Evolutionary conservation across 2,329 filamentous ascomycete genomes (phyloP).

Genomic region (Sclerotinia spermophila): DNA sequence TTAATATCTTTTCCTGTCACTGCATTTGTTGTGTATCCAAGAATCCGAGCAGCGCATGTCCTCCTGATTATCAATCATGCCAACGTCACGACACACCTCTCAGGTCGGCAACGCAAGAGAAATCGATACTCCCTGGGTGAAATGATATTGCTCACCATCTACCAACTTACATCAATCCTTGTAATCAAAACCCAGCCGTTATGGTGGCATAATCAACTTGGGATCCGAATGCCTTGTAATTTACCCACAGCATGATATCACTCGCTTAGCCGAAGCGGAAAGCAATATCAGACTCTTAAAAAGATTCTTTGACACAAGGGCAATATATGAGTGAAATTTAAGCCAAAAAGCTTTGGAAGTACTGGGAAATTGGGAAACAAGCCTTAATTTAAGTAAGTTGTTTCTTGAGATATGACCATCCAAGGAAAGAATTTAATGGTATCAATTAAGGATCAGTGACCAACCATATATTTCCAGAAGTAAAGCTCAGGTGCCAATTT

Average conservation of each 20-base stretch:
- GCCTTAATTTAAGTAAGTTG: too few species aligned
- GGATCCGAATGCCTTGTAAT: background rate
- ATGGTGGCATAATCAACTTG: background rate
- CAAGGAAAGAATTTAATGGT: background rate
- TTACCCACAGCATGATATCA: background rate
- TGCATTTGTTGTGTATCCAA: background rate
- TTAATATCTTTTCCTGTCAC: background rate
- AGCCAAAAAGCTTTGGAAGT: too few species aligned
- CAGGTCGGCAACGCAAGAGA: background rate
- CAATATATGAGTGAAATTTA: too few species aligned
- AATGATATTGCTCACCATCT: background rate
- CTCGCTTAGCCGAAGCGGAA: too few species aligned
- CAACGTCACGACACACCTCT: background rate
- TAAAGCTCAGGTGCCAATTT: background rate
- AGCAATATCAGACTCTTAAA: too few species aligned
- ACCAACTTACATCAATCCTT: background rate
- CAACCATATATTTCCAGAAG: background rate
- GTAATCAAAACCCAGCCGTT: background rate
- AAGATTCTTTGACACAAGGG: too few species aligned
- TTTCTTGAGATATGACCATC: background rate
- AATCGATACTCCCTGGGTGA: background rate
- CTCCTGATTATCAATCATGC: background rate
- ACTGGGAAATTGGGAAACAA: too few species aligned
- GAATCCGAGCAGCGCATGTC: background rate
- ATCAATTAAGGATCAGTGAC: background rate